phyloP scores from a whole-genome alignment of 257 asterid genomes.

The Thymus quinquecostatus region DNA sequence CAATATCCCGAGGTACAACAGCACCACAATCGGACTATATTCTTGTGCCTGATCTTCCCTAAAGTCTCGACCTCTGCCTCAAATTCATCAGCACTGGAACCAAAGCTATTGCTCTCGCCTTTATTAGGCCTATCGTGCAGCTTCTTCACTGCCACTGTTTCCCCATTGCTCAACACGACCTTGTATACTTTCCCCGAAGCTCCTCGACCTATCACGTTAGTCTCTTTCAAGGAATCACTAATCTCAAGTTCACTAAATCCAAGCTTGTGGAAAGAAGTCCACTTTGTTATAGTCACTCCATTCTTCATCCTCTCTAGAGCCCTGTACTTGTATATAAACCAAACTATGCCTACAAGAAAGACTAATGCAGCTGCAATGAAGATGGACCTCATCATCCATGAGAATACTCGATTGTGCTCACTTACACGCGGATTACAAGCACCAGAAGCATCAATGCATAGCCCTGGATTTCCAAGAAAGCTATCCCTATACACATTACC shows the following conservation, averaged over 20 bases:
- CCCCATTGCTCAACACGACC: constrained; percentile 65
- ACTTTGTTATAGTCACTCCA: constrained; percentile 49
- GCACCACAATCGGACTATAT: constrained; percentile 77
- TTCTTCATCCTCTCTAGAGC: constrained; percentile 35
- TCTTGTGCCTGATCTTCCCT: constrained; percentile 85
- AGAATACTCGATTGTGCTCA: constrained; percentile 23
- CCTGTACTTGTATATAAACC: constrained; percentile 52
- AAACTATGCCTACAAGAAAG: constrained; percentile 52
- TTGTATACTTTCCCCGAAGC: constrained; percentile 81
- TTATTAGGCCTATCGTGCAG: constrained; percentile 43
- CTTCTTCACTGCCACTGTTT: constrained; percentile 78
- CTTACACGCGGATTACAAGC: constrained; percentile 35
- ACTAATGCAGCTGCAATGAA: constrained; percentile 41
- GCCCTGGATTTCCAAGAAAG: constrained; percentile 73
- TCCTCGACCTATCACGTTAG: constrained; percentile 68
- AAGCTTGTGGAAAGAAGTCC: constrained; percentile 86
- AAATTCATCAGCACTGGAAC: constrained; percentile 48
- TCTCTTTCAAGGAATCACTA: constrained; percentile 56
- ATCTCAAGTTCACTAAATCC: constrained; percentile 70
- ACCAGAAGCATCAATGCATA: constrained; percentile 48
- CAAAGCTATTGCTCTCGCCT: constrained; percentile 30
- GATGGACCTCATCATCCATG: constrained; percentile 47
- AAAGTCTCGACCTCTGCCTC: constrained; percentile 75
- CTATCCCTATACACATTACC: constrained; percentile 53
- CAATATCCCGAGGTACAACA: constrained; percentile 56